Conservation (phyloP, 1,284 basidiomycete species). For the Thecaphora thlaspeos region DNA sequence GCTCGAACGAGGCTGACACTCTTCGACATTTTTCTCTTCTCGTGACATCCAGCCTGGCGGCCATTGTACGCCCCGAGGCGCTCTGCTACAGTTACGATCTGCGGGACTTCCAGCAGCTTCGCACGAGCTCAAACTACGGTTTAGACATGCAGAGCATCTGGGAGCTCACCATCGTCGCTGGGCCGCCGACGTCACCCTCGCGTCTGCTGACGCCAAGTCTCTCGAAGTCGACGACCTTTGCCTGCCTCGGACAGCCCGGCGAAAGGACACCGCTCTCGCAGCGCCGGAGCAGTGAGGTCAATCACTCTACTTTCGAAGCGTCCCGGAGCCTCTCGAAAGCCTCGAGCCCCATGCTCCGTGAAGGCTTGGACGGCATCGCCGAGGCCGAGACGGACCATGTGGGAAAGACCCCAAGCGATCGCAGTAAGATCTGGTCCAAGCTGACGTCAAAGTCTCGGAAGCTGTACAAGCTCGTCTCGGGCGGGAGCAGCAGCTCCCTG, state of each 20-base stretch:
- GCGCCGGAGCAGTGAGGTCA: neutral
- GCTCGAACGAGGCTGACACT: no score
- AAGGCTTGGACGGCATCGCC: neutral
- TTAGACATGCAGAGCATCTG: neutral
- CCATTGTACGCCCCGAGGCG: conserved; percentile 16
- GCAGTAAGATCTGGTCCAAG: conserved; percentile 11
- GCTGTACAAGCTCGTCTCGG: conserved; percentile 8
- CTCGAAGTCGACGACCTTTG: conserved; percentile 3
- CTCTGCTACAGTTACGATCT: conserved; percentile 12
- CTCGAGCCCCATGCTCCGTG: conserved; percentile 5
- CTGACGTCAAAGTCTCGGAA: conserved; percentile 14
- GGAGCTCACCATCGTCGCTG: neutral
- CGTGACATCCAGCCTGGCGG: conserved; percentile 9
- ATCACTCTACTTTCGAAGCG: neutral
- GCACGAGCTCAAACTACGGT: neutral
- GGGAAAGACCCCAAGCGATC: neutral
- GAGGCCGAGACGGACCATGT: conserved; percentile 1
- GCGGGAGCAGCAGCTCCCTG: conserved; percentile 1
- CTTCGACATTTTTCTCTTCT: no score
- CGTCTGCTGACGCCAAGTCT: no score
- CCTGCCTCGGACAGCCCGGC: conserved; percentile 2
- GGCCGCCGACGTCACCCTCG: no score
- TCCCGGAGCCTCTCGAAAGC: conserved; percentile 1
- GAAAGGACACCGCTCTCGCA: neutral
- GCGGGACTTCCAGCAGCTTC: neutral